Evolutionary conservation across 179 eudicot genomes (phyloP).

Genomic region (Corrigiola litoralis): DNA sequence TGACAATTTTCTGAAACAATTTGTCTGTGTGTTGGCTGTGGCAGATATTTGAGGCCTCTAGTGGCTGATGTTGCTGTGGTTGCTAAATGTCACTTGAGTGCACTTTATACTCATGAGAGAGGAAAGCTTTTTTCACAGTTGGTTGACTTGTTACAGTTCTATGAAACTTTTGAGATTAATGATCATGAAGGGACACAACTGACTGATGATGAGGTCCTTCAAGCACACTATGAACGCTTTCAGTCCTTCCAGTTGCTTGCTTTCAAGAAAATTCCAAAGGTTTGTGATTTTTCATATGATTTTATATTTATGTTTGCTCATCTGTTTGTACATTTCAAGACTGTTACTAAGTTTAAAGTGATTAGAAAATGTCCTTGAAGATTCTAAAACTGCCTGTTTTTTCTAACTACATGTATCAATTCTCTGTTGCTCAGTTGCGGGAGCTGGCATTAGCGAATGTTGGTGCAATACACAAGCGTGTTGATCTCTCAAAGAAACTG

Average conservation of each 20-base stretch:
- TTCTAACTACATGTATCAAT: conserved; percentile 1
- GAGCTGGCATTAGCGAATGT: conserved; percentile 88
- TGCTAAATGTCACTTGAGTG: conserved; percentile 93
- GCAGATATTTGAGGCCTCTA: conserved; percentile 80
- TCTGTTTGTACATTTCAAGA: too few relatives aligned
- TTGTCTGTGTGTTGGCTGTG: conserved; percentile 18
- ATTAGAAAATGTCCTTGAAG: neutral
- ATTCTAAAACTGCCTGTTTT: neutral
- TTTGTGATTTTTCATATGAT: conserved; percentile 23
- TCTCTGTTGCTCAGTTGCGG: conserved; percentile 48
- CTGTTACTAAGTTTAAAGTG: neutral
- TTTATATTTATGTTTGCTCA: too few relatives aligned
- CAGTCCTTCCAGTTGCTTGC: conserved; percentile 91
- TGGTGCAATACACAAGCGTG: conserved; percentile 78
- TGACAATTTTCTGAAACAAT: conserved; percentile 1
- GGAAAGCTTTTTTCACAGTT: conserved; percentile 90
- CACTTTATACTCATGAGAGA: conserved; percentile 75
- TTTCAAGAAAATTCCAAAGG: conserved; percentile 87
- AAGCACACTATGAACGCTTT: conserved; percentile 85
- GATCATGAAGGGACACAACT: conserved; percentile 83
- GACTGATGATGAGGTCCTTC: conserved; percentile 94
- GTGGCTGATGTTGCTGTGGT: conserved; percentile 97
- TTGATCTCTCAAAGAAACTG: conserved; percentile 81
- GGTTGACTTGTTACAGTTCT: conserved; percentile 93
- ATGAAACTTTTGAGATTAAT: conserved; percentile 89